Evolutionary conservation across 2,329 filamentous ascomycete genomes (phyloP).

Genomic region (Triangularia setosa): DNA sequence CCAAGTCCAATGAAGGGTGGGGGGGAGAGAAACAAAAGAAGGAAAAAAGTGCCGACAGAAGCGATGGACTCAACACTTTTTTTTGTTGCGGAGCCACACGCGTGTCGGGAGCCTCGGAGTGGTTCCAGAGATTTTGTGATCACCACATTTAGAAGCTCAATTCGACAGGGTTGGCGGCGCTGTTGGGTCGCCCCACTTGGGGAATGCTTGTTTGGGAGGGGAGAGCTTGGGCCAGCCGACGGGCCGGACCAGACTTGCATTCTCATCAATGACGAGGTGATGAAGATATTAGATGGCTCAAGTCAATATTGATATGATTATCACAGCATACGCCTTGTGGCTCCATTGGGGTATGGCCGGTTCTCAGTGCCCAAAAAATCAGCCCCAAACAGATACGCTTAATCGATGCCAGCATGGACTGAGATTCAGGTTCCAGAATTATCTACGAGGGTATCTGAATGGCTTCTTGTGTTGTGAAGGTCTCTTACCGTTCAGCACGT

Average conservation of each 20-base stretch:
- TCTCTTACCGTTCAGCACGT: too few relatives aligned
- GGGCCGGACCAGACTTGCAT: neutral
- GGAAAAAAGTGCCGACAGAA: neutral
- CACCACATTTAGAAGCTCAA: neutral
- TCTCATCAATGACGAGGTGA: too few relatives aligned
- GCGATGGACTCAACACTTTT: slow-evolving; percentile 3
- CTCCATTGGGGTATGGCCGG: too few relatives aligned
- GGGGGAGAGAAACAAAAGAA: neutral
- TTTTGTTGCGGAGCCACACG: neutral
- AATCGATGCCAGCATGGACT: neutral
- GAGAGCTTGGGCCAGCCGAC: neutral
- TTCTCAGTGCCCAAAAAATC: too few relatives aligned
- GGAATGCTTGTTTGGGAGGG: slow-evolving; percentile 1
- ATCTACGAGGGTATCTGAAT: too few relatives aligned
- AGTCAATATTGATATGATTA: neutral
- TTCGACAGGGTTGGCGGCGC: neutral
- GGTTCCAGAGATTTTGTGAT: slow-evolving; percentile 2
- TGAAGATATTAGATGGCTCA: too few relatives aligned
- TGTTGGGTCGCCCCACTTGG: neutral
- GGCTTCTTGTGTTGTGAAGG: too few relatives aligned
- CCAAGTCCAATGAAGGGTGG: neutral
- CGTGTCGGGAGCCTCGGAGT: slow-evolving; percentile 4
- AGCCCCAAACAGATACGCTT: too few relatives aligned
- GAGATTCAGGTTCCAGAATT: neutral
- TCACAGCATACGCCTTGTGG: too few relatives aligned